phyloP scores from a whole-genome alignment of 352 stramenopile genomes.

The Phytophthora melonis region DNA sequence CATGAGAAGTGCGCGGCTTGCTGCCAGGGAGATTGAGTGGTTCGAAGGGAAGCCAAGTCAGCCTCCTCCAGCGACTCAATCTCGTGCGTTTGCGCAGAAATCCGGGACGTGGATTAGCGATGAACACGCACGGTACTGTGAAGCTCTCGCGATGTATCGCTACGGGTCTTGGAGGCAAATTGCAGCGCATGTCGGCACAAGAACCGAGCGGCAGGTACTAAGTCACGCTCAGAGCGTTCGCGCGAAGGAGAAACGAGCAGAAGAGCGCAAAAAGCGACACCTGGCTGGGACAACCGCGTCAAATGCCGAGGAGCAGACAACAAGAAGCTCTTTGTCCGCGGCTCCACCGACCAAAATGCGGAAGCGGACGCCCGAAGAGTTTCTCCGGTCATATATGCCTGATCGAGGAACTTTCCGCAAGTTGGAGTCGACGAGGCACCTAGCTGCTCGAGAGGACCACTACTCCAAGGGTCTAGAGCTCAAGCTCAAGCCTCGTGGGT shows the following conservation, averaged over 20 bases:
- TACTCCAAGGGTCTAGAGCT: not conserved
- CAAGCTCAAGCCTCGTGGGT: not conserved
- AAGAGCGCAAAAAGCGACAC: constrained; percentile 9
- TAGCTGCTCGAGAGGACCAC: not conserved
- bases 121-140: constrained; percentile 22
- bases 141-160: constrained; percentile 13
- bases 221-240: constrained; percentile 24
- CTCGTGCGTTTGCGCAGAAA: constrained; percentile 9
- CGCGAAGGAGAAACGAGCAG: constrained; percentile 6
- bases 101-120: constrained; percentile 16
- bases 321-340: no score
- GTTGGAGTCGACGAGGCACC: not conserved
- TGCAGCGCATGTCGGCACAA: constrained; percentile 14
- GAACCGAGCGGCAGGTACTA: constrained; percentile 23
- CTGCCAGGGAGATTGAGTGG: constrained; percentile 13
- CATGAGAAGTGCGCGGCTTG: constrained; percentile 8
- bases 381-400: constrained; percentile 14
- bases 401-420: not conserved
- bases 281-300: not conserved
- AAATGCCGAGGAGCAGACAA: not conserved
- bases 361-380: constrained; percentile 8
- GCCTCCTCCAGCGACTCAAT: not conserved
- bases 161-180: constrained; percentile 29
- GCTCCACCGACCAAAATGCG: not conserved
- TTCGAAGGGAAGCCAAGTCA: not conserved